Conservation (phyloP, 2,329 filamentous ascomycete species). For the Rachicladosporium sp. region DNA sequence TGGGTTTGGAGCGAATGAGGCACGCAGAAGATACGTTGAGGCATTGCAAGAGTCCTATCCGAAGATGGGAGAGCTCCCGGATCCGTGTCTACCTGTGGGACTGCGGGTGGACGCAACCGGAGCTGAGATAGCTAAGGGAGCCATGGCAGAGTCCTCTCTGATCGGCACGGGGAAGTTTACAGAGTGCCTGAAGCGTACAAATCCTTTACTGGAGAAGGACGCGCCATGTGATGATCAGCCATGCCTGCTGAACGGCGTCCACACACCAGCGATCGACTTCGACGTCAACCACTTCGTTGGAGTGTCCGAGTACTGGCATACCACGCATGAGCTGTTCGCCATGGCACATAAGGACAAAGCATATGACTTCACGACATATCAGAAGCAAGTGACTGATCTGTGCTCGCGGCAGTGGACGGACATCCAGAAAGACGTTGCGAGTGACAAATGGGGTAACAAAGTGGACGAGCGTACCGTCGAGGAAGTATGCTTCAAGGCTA, state of each 20-base stretch:
- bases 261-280: constrained; percentile 92
- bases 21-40: constrained; percentile 72
- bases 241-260: constrained; percentile 79
- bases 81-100: constrained; percentile 79
- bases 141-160: constrained; percentile 27
- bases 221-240: constrained; percentile 69
- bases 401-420: constrained; percentile 72
- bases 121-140: constrained; percentile 33
- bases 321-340: constrained; percentile 86
- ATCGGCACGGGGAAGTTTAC: constrained; percentile 79
- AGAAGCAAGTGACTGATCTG: constrained; percentile 70
- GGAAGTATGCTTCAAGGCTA: constrained; percentile 93
- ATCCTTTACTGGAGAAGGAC: constrained; percentile 81
- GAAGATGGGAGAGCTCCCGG: constrained; percentile 63
- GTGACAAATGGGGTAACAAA: constrained; percentile 62
- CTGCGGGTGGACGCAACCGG: constrained; percentile 65
- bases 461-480: constrained; percentile 61
- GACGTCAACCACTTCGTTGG: constrained; percentile 95
- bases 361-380: constrained; percentile 85
- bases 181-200: constrained; percentile 70
- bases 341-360: constrained; percentile 62
- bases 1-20: constrained; percentile 92
- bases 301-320: constrained; percentile 98
- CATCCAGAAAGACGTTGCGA: constrained; percentile 55
- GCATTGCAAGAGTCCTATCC: constrained; percentile 56